phyloP scores from a whole-genome alignment of 305 asterid species.

The Withania somnifera region DNA sequence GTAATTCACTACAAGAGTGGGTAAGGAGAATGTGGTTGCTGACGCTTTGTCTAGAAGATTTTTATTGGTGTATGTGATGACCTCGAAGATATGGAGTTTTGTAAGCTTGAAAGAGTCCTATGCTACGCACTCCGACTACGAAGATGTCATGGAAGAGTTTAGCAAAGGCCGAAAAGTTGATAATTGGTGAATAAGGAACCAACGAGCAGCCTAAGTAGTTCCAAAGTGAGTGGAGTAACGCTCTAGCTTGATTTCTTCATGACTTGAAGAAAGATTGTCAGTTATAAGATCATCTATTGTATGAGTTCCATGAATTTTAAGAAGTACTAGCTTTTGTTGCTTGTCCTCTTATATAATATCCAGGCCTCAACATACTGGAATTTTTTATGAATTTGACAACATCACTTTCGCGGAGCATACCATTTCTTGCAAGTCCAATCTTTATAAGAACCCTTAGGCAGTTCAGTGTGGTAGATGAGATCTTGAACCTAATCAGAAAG shows the following conservation, averaged over 20 bases:
- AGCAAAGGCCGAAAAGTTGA: too few species aligned
- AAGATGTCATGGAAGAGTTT: too few species aligned
- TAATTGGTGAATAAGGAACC: constrained; percentile 72
- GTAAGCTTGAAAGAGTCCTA: too few species aligned
- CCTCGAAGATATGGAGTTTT: too few species aligned
- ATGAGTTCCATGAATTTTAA: constrained; percentile 93
- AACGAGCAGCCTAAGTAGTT: constrained; percentile 89
- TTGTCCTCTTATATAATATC: constrained; percentile 75
- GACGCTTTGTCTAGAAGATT: too few species aligned
- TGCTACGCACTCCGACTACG: too few species aligned
- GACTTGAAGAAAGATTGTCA: constrained; percentile 69
- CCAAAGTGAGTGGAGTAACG: constrained; percentile 91
- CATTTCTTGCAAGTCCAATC: constrained; percentile 59
- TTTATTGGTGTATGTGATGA: too few species aligned
- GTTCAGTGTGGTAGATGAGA: constrained; percentile 75
- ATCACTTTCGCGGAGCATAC: constrained; percentile 81
- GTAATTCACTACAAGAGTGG: too few species aligned
- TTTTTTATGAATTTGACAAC: constrained; percentile 56
- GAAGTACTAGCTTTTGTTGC: constrained; percentile 65
- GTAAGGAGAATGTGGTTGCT: too few species aligned
- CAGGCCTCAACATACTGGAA: constrained; percentile 84
- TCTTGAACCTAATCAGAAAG: constrained; percentile 57
- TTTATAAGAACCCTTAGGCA: constrained; percentile 83
- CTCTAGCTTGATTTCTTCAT: constrained; percentile 65
- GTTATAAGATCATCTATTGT: constrained; percentile 76